Conservation (phyloP, 257 asterid species). For the Gentiana dahurica region DNA sequence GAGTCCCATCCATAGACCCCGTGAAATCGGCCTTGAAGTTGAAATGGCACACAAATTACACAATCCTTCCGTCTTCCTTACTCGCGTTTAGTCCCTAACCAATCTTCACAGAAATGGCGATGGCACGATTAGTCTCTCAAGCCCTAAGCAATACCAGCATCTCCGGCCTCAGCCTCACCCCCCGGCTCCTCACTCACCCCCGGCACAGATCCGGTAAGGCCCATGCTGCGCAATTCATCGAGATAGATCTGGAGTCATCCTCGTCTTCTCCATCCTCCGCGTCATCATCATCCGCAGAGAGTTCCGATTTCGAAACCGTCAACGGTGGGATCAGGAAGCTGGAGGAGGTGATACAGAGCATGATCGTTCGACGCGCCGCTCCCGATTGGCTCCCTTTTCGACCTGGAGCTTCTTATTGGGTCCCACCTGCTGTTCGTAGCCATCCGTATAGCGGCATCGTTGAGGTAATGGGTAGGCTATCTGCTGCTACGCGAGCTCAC, state of each 20-base stretch:
- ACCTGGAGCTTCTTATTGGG: constrained; percentile 35
- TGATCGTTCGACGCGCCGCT: constrained; percentile 29
- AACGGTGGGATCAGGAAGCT: constrained; percentile 19
- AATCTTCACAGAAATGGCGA: constrained; percentile 9
- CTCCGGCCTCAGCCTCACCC: constrained; percentile 6
- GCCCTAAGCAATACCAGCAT: constrained; percentile 5
- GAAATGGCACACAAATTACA: too few relatives aligned
- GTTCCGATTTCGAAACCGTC: constrained; percentile 8
- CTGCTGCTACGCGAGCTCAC: constrained; percentile 4
- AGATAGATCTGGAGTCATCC: constrained; percentile 22
- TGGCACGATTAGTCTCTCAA: constrained; percentile 22
- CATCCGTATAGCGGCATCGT: constrained; percentile 11
- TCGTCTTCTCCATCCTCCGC: constrained; percentile 5
- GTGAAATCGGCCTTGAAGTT: too few relatives aligned
- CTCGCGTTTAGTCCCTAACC: too few relatives aligned
- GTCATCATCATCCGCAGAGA: not conserved
- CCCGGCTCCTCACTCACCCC: constrained; percentile 13
- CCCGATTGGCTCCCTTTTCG: constrained; percentile 37
- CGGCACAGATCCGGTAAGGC: constrained; percentile 22
- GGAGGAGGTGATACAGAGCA: constrained; percentile 25
- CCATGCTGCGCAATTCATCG: constrained; percentile 19
- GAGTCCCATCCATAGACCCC: too few relatives aligned
- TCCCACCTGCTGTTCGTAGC: constrained; percentile 21
- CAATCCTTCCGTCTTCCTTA: too few relatives aligned
- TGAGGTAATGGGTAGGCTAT: constrained; percentile 22